phyloP scores from a whole-genome alignment of 2,329 filamentous ascomycete genomes.

The Penicillium aurantiogriseum region DNA sequence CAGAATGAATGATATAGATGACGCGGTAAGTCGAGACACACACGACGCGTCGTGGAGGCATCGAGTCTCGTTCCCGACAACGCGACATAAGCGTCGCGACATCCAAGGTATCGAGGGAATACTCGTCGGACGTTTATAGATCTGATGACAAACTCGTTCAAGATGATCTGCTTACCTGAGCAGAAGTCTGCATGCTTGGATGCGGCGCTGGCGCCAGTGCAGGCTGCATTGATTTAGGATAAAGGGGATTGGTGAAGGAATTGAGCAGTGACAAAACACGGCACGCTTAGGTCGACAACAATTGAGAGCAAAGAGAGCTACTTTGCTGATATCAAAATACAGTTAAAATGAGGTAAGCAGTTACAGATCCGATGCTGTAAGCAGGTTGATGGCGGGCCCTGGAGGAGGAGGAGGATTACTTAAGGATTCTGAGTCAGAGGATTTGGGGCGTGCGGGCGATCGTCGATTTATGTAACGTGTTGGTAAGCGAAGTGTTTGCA shows the following conservation, averaged over 20 bases:
- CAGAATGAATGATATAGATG: not conserved
- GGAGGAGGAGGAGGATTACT: slow-evolving; percentile 18
- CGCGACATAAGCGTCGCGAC: not conserved
- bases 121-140: slow-evolving; percentile 10
- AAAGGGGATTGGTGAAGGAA: slow-evolving; percentile 10
- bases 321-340: slow-evolving; percentile 19
- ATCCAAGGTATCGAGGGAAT: not conserved
- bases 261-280: not conserved
- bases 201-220: slow-evolving; percentile 50
- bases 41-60: slow-evolving; percentile 16
- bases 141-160: slow-evolving; percentile 40
- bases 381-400: slow-evolving; percentile 22
- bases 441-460: not conserved
- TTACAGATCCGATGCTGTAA: slow-evolving; percentile 36
- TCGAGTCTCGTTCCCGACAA: not conserved
- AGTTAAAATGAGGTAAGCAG: slow-evolving; percentile 28
- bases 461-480: slow-evolving; percentile 7
- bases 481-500: slow-evolving; percentile 2
- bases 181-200: slow-evolving; percentile 48
- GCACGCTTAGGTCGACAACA: slow-evolving; percentile 1
- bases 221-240: slow-evolving; percentile 42
- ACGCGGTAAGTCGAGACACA: slow-evolving; percentile 4
- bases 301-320: slow-evolving; percentile 8
- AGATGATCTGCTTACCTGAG: slow-evolving; percentile 53
- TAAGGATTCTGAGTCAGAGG: slow-evolving; percentile 21